Percentiles rank a stretch among this genome's conserved stretches.
phyloP scores from a whole-genome alignment of 1,284 basidiomycete genomes.

The Leccinum fallax region DNA sequence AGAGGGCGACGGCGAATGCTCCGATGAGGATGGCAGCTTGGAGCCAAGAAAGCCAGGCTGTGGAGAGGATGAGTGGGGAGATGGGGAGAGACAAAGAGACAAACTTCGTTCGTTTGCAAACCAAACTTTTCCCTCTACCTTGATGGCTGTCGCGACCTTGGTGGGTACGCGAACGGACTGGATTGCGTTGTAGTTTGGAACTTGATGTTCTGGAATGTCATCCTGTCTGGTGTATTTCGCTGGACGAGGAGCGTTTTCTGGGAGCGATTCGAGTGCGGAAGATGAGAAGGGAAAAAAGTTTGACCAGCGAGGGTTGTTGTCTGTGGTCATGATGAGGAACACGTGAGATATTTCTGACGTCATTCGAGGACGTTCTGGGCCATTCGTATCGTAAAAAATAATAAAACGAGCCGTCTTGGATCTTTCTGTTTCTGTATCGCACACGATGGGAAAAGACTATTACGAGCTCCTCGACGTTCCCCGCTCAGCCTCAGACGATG shows the following conservation, averaged over 20 bases:
- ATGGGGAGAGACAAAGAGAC: constrained; percentile 20
- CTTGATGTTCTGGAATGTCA: constrained; percentile 59
- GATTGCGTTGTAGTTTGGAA: constrained; percentile 67
- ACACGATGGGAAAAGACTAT: constrained; percentile 71
- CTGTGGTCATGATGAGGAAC: not conserved
- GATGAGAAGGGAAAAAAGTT: constrained; percentile 72
- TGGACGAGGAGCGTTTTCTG: constrained; percentile 54
- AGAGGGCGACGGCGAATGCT: constrained; percentile 85
- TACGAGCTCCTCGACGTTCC: constrained; percentile 80
- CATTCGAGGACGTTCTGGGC: constrained; percentile 30
- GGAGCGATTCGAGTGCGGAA: constrained; percentile 66
- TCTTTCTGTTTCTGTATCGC: not conserved
- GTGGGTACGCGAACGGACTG: constrained; percentile 74
- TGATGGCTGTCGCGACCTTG: constrained; percentile 88
- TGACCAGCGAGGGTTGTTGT: constrained; percentile 45
- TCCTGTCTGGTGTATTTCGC: constrained; percentile 68
- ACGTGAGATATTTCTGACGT: constrained; percentile 29
- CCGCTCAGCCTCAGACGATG: constrained; percentile 77
- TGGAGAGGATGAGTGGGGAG: constrained; percentile 5
- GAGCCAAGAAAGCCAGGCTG: constrained; percentile 92
- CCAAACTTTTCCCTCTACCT: constrained; percentile 98
- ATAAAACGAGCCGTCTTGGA: no score
- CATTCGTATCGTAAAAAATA: constrained; percentile 11
- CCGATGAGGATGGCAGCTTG: constrained; percentile 86
- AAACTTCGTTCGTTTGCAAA: constrained; percentile 97